Conservation (phyloP, 148 eudicot species). For the Talinum fruticosum region DNA sequence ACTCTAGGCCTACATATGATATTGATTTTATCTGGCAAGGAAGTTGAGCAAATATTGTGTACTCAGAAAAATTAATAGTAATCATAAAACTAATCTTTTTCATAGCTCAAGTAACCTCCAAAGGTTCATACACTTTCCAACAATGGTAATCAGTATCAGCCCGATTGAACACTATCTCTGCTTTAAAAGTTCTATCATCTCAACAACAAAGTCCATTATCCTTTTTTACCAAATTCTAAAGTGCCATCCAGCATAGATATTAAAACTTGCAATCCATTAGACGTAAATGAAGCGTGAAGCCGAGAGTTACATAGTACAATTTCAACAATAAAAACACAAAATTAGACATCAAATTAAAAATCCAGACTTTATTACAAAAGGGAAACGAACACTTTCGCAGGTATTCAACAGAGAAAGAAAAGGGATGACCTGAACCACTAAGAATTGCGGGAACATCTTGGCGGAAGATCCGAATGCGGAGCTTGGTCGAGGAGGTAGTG, state of each 20-base stretch:
- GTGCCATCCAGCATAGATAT: not conserved
- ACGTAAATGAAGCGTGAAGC: too few species aligned
- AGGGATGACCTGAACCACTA: slow-evolving; percentile 30
- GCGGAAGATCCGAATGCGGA: slow-evolving; percentile 49
- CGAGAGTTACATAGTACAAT: too few species aligned
- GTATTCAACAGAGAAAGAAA: not conserved
- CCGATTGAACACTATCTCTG: not conserved
- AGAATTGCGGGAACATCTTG: slow-evolving; percentile 47
- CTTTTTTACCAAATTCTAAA: not conserved
- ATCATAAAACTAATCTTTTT: not conserved
- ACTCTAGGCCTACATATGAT: too few species aligned
- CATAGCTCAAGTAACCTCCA: not conserved
- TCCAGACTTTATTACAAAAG: not conserved
- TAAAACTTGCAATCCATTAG: not conserved
- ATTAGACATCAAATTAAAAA: not conserved
- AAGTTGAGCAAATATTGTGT: not conserved
- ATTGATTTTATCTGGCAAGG: not conserved
- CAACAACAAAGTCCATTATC: not conserved
- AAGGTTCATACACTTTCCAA: not conserved
- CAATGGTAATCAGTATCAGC: not conserved
- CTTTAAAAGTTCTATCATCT: not conserved
- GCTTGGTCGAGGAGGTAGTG: slow-evolving; percentile 47
- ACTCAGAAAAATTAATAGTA: not conserved
- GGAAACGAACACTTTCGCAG: not conserved
- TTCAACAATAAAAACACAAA: not conserved